Base-by-base conservation (phyloP, 2,329 filamentous ascomycete species). In the Penicillium sp. region DNA sequence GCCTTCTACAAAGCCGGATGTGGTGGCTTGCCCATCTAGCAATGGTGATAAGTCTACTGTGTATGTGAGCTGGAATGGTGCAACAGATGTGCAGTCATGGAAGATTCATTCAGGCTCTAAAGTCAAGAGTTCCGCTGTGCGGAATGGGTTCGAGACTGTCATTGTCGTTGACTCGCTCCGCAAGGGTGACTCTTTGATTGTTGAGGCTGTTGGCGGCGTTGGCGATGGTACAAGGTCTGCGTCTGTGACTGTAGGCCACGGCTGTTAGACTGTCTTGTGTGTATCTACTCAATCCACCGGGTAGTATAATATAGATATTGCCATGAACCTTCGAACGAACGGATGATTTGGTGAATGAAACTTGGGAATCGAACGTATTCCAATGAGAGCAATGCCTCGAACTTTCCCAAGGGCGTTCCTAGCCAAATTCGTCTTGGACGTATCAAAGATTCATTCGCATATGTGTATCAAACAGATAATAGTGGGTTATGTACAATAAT, bases 1-100 rank as follows among this genome's bases (percentile, higher is more conserved):
- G 5, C 67, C 64, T 1, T 52, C 48, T 14, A 61, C 62, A 3
- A 55, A 52, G n/a, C 64, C 66, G 3, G 54, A 58, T 27, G 59
- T 63, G 8, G 50, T 61, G 24, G 62, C 62, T 7, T 68, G 64
- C 31, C 22, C 56, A n/a, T 44, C 52, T 5, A 52, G 31, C 22
- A 47, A 49, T 9, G 52, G 37, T 21, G 52, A 52, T 3, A 57
- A 39, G 53, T 61, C 57, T 5, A 60, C 63, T 48, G 65, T 74
- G 9, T 70, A 73, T 61, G 73, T 75, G 62, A 75, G 73, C 55
- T 76, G 74, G 73, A 72, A 73, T 52, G 73, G 73, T 14, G 73
- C 73, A 7, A 75, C 74, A 10, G 73, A 73, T 54, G 58, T 67
- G 16, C 26, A 58, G 35, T 48, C 58, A 19, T 66, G 66, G 62